phyloP scores from a whole-genome alignment of 2,329 filamentous ascomycete genomes.

The Ceratocystis huliohia region DNA sequence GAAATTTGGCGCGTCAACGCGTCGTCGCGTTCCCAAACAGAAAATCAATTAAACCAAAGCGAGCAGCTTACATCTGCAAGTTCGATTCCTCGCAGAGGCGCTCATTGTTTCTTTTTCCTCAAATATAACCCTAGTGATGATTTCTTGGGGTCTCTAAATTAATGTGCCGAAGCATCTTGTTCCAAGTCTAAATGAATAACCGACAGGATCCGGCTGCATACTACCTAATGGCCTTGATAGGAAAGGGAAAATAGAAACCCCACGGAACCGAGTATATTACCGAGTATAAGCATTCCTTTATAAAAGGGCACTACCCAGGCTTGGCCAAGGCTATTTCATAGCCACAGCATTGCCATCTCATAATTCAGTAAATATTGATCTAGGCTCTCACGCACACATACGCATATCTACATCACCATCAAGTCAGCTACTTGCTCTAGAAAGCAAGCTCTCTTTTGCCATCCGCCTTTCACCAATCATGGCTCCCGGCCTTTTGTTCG shows the following conservation, averaged over 20 bases:
- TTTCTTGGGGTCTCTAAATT: background rate
- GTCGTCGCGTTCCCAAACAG: background rate
- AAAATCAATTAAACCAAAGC: conserved; percentile 17
- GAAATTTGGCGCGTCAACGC: background rate
- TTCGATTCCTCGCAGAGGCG: conserved; percentile 5
- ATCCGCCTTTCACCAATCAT: background rate
- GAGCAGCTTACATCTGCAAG: conserved; percentile 1
- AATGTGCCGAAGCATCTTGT: background rate
- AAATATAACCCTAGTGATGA: background rate
- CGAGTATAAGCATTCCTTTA: background rate
- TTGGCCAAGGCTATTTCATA: background rate
- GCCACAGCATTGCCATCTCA: background rate
- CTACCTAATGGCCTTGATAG: too few species aligned
- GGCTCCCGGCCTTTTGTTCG: conserved; percentile 59
- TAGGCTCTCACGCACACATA: background rate
- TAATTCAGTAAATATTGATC: background rate
- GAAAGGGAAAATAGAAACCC: conserved; percentile 5
- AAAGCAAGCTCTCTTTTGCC: background rate
- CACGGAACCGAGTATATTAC: conserved; percentile 4
- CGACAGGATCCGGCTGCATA: background rate
- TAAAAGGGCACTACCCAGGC: background rate
- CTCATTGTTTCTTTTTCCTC: background rate
- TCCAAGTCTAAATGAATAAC: conserved; percentile 1
- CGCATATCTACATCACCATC: too few species aligned
- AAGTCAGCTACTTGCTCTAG: background rate